Base-by-base conservation (phyloP, 2,329 filamentous ascomycete species). In the Thelonectria blattea region DNA sequence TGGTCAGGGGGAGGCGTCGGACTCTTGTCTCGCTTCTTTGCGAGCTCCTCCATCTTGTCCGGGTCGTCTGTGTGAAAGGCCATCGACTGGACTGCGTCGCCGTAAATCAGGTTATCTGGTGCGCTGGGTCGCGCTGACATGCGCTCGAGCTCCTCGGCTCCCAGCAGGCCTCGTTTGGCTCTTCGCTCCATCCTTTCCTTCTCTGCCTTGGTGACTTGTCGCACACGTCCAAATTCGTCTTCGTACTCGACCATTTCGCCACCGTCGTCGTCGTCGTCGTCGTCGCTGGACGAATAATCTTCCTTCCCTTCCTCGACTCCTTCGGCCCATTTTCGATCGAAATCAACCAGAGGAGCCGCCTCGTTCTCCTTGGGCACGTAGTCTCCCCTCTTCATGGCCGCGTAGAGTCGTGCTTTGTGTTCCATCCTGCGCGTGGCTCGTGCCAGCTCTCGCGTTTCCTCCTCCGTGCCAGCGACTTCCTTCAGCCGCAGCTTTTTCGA, bases 241-340 rank as follows among this genome's bases (percentile, higher is more conserved):
- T 90, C 85, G 73, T 92, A 96, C 67, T 97, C 93, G 5, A 98
- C 80, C n/a, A 91, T 75, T 55, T 93, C 89, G 24, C 83, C 80
- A 45, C 79, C 79, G 18, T 70, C 66, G 68, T 75, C 78, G 14
- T 74, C 73, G n/a, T 78, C 76, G 2, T 74, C 73, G 10, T 74
- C 74, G 57, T 72, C 76, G 43, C 71, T 71, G 7, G 65, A 72
- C n/a, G 78, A 88, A 64, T 91, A 87, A 66, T 92, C 88, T 41
- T 86, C 81, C n/a, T 74, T 73, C 22, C 74, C 70, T 62, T 73
- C 89, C 56, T 88, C 80, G 22, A 50, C 64, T 30, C 80, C 79
- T 72, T 96, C 91, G 0, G 90, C 92, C 93, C 95, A 98, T 79
- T 98, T 99, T 62, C 90, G 84, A 76, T 98, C 95, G 75, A 99